Evolutionary conservation across 257 asterid species (phyloP).

Genomic region (Nicotiana knightiana): DNA sequence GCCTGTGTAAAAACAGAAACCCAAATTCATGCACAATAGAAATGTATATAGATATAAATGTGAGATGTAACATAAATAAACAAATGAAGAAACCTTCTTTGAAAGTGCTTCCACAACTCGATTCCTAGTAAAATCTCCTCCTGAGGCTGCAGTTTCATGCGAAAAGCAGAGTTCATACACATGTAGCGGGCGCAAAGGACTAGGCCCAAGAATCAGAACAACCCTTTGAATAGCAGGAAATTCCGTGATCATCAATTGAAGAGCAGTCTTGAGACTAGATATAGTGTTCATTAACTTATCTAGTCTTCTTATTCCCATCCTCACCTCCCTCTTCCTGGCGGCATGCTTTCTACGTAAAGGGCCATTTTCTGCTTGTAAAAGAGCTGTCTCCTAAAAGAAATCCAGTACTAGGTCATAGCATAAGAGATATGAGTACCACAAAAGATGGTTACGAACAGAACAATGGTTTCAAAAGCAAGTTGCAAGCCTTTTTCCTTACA

Average conservation of each 20-base stretch:
- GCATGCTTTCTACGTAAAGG: slow-evolving; percentile 55
- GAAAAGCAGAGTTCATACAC: slow-evolving; percentile 67
- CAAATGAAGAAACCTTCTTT: slow-evolving; percentile 50
- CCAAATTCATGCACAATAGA: not conserved
- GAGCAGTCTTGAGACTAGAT: slow-evolving; percentile 50
- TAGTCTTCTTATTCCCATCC: slow-evolving; percentile 64
- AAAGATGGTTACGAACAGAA: not conserved
- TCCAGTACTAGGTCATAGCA: not conserved
- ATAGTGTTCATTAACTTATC: slow-evolving; percentile 64
- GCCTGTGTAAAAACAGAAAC: slow-evolving; percentile 42
- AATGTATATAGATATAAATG: not conserved
- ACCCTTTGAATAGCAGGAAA: slow-evolving; percentile 50
- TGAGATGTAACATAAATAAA: not conserved
- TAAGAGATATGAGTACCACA: not conserved
- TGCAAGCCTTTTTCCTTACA: not conserved
- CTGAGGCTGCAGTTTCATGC: slow-evolving; percentile 27
- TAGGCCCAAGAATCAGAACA: slow-evolving; percentile 70
- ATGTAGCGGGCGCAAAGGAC: slow-evolving; percentile 80
- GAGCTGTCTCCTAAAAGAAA: slow-evolving; percentile 48
- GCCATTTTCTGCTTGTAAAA: slow-evolving; percentile 42
- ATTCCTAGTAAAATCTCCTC: slow-evolving; percentile 44
- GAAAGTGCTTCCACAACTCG: slow-evolving; percentile 62
- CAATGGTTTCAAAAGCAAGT: not conserved
- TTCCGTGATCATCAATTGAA: slow-evolving; percentile 57
- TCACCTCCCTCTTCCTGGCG: slow-evolving; percentile 79